These are phyloP conservation scores for Melampsora americana DNA, from an alignment of 1,284 basidiomycete species.

Conservation along the genomic window DNA sequence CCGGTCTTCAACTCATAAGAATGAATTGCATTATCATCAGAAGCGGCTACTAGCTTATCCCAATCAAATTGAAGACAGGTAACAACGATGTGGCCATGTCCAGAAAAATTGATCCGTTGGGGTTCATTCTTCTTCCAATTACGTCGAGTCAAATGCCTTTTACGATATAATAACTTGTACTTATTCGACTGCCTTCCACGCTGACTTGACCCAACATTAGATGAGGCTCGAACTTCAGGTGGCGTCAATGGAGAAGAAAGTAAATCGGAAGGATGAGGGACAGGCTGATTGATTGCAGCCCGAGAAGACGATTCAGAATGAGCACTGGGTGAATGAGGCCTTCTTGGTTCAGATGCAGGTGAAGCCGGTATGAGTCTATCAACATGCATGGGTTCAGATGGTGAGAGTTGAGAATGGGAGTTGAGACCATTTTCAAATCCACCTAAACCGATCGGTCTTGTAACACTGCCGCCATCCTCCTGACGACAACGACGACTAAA, in stretches of 20 bases:
- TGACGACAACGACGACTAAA: not conserved
- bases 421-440: not conserved
- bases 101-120: conserved; percentile 71
- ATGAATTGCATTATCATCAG: conserved; percentile 74
- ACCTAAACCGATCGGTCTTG: not conserved
- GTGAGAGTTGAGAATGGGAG: not conserved
- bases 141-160: conserved; percentile 70
- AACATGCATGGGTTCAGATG: not conserved
- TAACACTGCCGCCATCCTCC: not conserved
- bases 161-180: conserved; percentile 80
- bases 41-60: conserved; percentile 88
- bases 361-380: not conserved
- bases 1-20: conserved; percentile 81
- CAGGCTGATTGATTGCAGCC: not conserved
- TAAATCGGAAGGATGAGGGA: not conserved
- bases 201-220: not conserved
- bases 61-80: conserved; percentile 90
- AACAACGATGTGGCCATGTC: conserved; percentile 82
- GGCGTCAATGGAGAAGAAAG: not conserved
- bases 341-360: not conserved
- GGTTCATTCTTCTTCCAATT: conserved; percentile 69
- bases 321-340: not conserved
- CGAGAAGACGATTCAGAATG: not conserved
- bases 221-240: not conserved
- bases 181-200: conserved; percentile 59